Evolutionary conservation across 2,329 filamentous ascomycete genomes (phyloP), one percentile per base, ranked within the genome.

Genomic region (Fusarium subtropicale): DNA sequence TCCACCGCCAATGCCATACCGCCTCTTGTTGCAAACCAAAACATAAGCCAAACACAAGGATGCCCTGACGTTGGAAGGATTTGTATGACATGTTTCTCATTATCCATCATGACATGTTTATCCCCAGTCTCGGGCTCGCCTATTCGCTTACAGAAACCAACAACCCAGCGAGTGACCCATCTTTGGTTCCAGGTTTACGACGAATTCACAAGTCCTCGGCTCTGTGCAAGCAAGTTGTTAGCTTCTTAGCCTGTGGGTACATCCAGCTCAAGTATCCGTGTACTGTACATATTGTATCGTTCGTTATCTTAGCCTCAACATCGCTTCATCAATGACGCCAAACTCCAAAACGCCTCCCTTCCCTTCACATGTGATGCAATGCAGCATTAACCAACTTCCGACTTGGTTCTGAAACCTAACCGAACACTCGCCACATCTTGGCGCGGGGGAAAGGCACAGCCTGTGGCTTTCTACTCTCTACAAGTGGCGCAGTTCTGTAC

Each of bases 361-460:
- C 39, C 57, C 39, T 30, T 30, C 28, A 30, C 11, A 34, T 53
- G 44, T 30, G 33, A 38, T 60, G 42, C 54, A 56, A 36, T 56
- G n/a, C 39, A 36, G 12, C 28, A 9, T 57, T 38, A 30, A 57
- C 68, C 68, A 71, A 69, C 56, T 69, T 64, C 26, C 46, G 56
- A 62, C 68, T 69, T 68, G 68, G 68, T 66, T 66, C 60, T 66
- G 68, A 71, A 71, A 71, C 68, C 26, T 52, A 63, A 54, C 51
- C n/a, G 41, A 45, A 10, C 54, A 54, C 50, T 56, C 66, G 46
- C 61, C 47, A 56, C 60, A 64, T 33, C 51, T 66, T 59, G 54
- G 54, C 36, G 46, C 38, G 60, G 50, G 45, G 56, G 47, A 11
- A n/a, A 12, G 24, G 28, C 16, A 15, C 31, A 15, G 1, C 3